A percentile compares a stretch with the other conserved stretches of the same genome.
These are phyloP conservation scores for Linnemannia zychae DNA, from an alignment of 192 early-diverging fungal species.

Conservation along the genomic window DNA sequence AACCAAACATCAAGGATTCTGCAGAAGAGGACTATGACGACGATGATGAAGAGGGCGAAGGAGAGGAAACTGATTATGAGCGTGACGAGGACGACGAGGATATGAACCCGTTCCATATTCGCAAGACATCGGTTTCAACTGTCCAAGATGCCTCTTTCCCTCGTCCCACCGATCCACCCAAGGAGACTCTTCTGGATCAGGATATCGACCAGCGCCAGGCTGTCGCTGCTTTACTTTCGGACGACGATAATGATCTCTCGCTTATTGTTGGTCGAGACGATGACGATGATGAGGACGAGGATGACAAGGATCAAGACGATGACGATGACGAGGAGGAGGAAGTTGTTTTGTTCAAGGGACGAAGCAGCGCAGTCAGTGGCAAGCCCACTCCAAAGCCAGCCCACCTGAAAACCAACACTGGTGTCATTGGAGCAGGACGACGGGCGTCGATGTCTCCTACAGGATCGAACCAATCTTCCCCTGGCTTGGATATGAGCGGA, in stretches of 20 bases:
- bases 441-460: slow-evolving; percentile 40
- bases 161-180: background rate
- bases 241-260: slow-evolving; percentile 52
- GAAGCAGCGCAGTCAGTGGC: slow-evolving; percentile 30
- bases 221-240: slow-evolving; percentile 42
- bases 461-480: slow-evolving; percentile 44
- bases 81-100: slow-evolving; percentile 35
- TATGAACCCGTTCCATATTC: slow-evolving; percentile 32
- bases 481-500: slow-evolving; percentile 34
- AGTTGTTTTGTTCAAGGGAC: slow-evolving; percentile 60
- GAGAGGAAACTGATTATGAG: slow-evolving; percentile 47
- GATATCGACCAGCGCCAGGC: slow-evolving; percentile 35
- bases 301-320: slow-evolving; percentile 1
- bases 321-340: slow-evolving; percentile 56
- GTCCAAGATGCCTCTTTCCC: background rate
- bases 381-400: slow-evolving; percentile 47
- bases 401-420: slow-evolving; percentile 42
- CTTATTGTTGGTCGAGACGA: slow-evolving; percentile 49
- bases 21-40: slow-evolving; percentile 15
- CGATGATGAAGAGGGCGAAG: slow-evolving; percentile 7
- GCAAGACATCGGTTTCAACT: background rate
- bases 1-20: slow-evolving; percentile 1
- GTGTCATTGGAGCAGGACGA: slow-evolving; percentile 46
- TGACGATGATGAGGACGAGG: slow-evolving; percentile 47
- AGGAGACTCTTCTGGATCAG: slow-evolving; percentile 10